phyloP scores from a whole-genome alignment of 768 basidiomycete genomes.

The Tulasnella sp. region DNA sequence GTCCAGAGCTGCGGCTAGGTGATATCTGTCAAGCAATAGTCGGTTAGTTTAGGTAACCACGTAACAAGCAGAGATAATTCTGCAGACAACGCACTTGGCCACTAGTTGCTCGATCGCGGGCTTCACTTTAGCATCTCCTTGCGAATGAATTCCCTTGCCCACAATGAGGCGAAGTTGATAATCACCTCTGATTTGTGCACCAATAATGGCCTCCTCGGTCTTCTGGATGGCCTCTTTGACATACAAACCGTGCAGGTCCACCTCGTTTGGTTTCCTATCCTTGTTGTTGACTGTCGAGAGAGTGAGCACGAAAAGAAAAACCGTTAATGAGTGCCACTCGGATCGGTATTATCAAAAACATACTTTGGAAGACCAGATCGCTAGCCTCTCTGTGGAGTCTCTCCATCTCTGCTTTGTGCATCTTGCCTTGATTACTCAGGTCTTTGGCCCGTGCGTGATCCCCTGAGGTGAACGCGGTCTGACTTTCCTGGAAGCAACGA shows the following conservation, averaged over 20 bases:
- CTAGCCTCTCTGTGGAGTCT: slow-evolving; percentile 69
- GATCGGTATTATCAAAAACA: slow-evolving; percentile 20
- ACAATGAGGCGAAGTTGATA: slow-evolving; percentile 70
- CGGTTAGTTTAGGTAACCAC: not conserved
- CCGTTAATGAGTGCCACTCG: not conserved
- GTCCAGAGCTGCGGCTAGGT: slow-evolving; percentile 63
- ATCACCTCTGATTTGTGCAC: slow-evolving; percentile 54
- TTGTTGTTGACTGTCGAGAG: slow-evolving; percentile 67
- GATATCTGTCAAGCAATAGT: slow-evolving; percentile 40
- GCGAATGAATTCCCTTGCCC: slow-evolving; percentile 67
- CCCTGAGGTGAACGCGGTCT: slow-evolving; percentile 59
- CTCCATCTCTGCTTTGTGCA: slow-evolving; percentile 69
- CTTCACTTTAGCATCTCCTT: slow-evolving; percentile 69
- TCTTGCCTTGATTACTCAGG: slow-evolving; percentile 69
- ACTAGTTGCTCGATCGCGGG: slow-evolving; percentile 86
- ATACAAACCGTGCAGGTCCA: slow-evolving; percentile 87
- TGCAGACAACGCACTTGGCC: slow-evolving; percentile 63
- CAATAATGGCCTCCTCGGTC: slow-evolving; percentile 58
- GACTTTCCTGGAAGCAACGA: slow-evolving; percentile 55
- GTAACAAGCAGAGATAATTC: not conserved
- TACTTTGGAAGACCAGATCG: slow-evolving; percentile 77
- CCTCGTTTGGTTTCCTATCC: slow-evolving; percentile 60
- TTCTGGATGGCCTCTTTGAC: slow-evolving; percentile 81
- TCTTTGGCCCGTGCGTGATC: slow-evolving; percentile 76
- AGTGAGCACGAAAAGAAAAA: not conserved